Percentiles rank a stretch among this genome's conserved stretches.
These are phyloP conservation scores for Phytophthora pisi DNA, from an alignment of 352 stramenopile species.

Conservation along the genomic window DNA sequence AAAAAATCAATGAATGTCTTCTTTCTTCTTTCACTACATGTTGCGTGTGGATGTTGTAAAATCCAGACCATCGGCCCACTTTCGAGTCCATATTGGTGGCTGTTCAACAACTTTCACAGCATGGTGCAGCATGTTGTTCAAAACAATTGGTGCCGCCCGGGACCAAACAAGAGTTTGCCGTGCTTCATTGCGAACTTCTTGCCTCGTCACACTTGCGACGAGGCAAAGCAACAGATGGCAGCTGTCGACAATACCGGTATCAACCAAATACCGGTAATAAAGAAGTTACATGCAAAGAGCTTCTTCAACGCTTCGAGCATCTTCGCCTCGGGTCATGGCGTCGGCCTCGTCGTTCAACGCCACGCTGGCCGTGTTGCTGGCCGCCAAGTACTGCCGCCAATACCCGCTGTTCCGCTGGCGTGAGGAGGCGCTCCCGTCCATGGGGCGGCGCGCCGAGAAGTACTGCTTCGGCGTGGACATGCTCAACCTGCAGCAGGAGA, in stretches of 20 bases:
- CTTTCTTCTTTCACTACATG: not conserved
- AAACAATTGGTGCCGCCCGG: too few species aligned
- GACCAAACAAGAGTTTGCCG: too few species aligned
- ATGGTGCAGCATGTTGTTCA: too few species aligned
- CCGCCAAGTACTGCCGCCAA: slow-evolving; percentile 72
- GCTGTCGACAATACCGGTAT: too few species aligned
- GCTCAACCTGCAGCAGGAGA: slow-evolving; percentile 64
- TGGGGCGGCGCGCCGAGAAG: slow-evolving; percentile 68
- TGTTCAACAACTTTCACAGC: too few species aligned
- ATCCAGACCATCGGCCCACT: too few species aligned
- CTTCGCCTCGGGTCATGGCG: slow-evolving; percentile 13
- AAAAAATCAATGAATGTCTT: not conserved
- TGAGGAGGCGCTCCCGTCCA: slow-evolving; percentile 64
- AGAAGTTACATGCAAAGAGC: too few species aligned
- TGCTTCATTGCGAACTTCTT: not conserved
- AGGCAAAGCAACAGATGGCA: not conserved
- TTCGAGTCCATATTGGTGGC: too few species aligned
- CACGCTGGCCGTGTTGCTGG: slow-evolving; percentile 71
- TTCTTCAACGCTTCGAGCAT: not conserved
- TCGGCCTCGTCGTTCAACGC: slow-evolving; percentile 58
- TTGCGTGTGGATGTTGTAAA: not conserved
- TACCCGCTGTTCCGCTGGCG: slow-evolving; percentile 76
- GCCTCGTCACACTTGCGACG: not conserved
- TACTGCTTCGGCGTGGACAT: slow-evolving; percentile 77
- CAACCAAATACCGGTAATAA: too few species aligned